Evolutionary conservation across 1,284 basidiomycete species (phyloP), one percentile per base, ranked within the genome.

Genomic region (Paramarasmius palmivorus): DNA sequence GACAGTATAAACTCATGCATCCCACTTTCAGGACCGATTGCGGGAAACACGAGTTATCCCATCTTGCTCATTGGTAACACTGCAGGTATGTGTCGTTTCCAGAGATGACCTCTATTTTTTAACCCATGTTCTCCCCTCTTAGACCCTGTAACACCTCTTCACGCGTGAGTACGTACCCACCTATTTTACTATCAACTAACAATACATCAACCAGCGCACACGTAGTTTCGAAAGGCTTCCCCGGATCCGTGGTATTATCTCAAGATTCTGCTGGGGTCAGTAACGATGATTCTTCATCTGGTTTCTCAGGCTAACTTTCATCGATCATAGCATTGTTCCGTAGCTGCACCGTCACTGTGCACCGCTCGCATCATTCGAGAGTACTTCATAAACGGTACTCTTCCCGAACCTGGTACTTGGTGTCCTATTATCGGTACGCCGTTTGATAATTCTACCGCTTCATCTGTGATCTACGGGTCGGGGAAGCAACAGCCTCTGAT

Each of bases 351-450:
- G 5, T 59, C 57, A 1, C 8, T 36, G 4, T 61, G 59, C 46
- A 59, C 59, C 1, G 36, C 37, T 22, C 25, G 22, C 4, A 20
- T 52, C 20, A 39, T 61, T 25, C 51, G 50, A 5, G 41, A 44
- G 12, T 61, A 61, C 34, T 57, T 61, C 34, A 17, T 52, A 12
- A 52, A 61, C 34, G 59, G 59, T 14, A 56, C 49, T 12, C 46
- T 61, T 2, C 59, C 59, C 12, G 35, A 51, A 4, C 9, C 34
- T 5, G 55, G 44, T 1, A 59, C 57, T 7, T 34, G 51, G 10
- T 61, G 59, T 34, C 26, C 49, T 17, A 52, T 59, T 10, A 29
- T 45, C 36, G 55, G 53, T 8, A 38, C 48, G 0, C 44, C 49
- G 10, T 57, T 57, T 44, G 48, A 0, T n/a, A n/a, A n/a, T n/a